Evolutionary conservation across 805 yeast genomes (phyloP).

Genomic region (Brettanomyces custersianus): DNA sequence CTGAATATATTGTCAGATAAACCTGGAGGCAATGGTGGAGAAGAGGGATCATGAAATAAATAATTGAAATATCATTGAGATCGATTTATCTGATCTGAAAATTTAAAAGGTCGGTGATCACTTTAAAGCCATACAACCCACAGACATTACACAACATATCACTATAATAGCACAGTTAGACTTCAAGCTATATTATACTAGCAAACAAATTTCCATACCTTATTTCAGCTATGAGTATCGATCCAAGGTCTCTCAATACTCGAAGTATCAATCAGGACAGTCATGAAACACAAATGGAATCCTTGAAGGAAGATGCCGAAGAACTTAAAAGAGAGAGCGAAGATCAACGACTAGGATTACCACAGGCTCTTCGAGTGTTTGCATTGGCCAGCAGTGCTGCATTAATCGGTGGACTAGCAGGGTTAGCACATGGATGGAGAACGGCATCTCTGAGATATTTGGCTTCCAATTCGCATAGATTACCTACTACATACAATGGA

Average conservation of each 20-base stretch:
- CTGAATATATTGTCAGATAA: too few species aligned
- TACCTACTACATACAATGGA: conserved; percentile 70
- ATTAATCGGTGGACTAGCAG: conserved; percentile 39
- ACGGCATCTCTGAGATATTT: conserved; percentile 49
- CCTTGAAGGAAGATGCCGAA: conserved; percentile 7
- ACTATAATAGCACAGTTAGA: too few species aligned
- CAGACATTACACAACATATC: too few species aligned
- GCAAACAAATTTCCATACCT: too few species aligned
- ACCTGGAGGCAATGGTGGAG: too few species aligned
- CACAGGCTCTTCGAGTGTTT: conserved; percentile 36
- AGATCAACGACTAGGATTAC: conserved; percentile 36
- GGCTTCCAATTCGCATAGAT: conserved; percentile 74
- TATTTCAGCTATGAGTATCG: too few species aligned
- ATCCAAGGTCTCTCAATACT: conserved; percentile 11
- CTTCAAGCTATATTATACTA: too few species aligned
- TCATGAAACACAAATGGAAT: background rate
- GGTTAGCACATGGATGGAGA: conserved; percentile 52
- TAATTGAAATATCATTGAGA: too few species aligned
- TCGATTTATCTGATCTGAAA: too few species aligned
- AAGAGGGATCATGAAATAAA: too few species aligned
- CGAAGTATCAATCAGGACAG: conserved; percentile 6
- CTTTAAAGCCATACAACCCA: too few species aligned
- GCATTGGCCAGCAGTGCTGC: conserved; percentile 31
- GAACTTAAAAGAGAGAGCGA: conserved; percentile 10
- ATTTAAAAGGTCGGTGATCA: too few species aligned